phyloP scores from a whole-genome alignment of 2,329 filamentous ascomycete genomes.

The Sclerotinia glacialis region DNA sequence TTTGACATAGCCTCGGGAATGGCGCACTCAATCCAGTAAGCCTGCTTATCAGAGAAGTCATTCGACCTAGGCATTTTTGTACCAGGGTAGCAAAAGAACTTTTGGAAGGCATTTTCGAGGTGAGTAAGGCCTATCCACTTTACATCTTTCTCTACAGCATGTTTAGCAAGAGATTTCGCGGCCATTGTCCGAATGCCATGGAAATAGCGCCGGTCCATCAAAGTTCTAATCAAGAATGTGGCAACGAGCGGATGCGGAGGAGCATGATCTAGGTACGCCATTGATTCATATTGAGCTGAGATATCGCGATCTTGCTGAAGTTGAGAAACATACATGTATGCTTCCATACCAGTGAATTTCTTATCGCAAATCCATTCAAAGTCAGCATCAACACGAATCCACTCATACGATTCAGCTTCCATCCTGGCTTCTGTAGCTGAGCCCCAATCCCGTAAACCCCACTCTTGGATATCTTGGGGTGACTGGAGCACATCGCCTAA shows the following conservation, averaged over 20 bases:
- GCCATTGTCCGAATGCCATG: conserved; percentile 88
- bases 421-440: conserved; percentile 84
- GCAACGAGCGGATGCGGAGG: conserved; percentile 77
- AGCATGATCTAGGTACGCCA: conserved; percentile 69
- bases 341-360: conserved; percentile 72
- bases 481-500: conserved; percentile 86
- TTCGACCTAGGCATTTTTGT: conserved; percentile 81
- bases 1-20: conserved; percentile 78
- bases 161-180: conserved; percentile 71
- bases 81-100: conserved; percentile 80
- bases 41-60: conserved; percentile 82
- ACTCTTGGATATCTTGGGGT: conserved; percentile 76
- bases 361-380: conserved; percentile 96
- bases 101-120: conserved; percentile 79
- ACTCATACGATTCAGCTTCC: conserved; percentile 96
- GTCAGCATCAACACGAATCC: conserved; percentile 96
- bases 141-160: conserved; percentile 63
- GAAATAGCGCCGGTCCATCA: conserved; percentile 91
- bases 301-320: conserved; percentile 96
- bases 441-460: conserved; percentile 86
- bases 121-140: conserved; percentile 80
- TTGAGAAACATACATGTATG: conserved; percentile 98
- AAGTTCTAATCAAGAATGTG: conserved; percentile 81
- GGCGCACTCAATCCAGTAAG: conserved; percentile 79
- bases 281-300: conserved; percentile 76